Percentiles rank a stretch among this genome's conserved stretches.
Evolutionary conservation across 1,284 basidiomycete genomes (phyloP).

Genomic region (Afroboletus lepidellus): DNA sequence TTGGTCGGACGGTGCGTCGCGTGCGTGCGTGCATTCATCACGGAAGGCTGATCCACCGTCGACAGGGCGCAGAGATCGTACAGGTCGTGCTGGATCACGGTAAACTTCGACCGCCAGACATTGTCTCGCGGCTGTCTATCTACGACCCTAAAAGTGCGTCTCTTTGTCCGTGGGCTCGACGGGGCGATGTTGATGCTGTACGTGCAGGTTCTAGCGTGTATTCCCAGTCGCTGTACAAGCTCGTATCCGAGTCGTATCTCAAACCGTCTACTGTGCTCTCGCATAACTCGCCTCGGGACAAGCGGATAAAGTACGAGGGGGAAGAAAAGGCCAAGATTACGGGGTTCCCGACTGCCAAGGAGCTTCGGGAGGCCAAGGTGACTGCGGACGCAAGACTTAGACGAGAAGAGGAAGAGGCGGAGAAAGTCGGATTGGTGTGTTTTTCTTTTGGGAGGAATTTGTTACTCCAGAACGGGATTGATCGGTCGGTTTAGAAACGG

Average conservation of each 20-base stretch:
- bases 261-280: constrained; percentile 72
- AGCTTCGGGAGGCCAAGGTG: constrained; percentile 67
- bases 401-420: constrained; percentile 69
- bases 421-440: constrained; percentile 68
- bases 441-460: background rate
- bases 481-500: constrained; percentile 50
- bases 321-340: constrained; percentile 71
- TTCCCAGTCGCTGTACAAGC: constrained; percentile 58
- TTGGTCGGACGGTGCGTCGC: constrained; percentile 64
- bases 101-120: constrained; percentile 77
- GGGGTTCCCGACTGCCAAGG: constrained; percentile 74
- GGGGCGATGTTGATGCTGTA: background rate
- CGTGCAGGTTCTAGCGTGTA: constrained; percentile 51
- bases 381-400: constrained; percentile 58
- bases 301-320: constrained; percentile 68
- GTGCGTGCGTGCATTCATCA: background rate
- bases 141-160: constrained; percentile 59
- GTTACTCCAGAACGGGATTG: background rate
- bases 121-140: constrained; percentile 54
- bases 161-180: background rate
- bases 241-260: constrained; percentile 64
- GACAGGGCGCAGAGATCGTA: constrained; percentile 72
- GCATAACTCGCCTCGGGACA: constrained; percentile 74
- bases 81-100: constrained; percentile 81
- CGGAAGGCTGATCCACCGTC: background rate